These are phyloP conservation scores for Camellia granthamiana DNA, from an alignment of 148 eudicot species.

Conservation along the genomic window DNA sequence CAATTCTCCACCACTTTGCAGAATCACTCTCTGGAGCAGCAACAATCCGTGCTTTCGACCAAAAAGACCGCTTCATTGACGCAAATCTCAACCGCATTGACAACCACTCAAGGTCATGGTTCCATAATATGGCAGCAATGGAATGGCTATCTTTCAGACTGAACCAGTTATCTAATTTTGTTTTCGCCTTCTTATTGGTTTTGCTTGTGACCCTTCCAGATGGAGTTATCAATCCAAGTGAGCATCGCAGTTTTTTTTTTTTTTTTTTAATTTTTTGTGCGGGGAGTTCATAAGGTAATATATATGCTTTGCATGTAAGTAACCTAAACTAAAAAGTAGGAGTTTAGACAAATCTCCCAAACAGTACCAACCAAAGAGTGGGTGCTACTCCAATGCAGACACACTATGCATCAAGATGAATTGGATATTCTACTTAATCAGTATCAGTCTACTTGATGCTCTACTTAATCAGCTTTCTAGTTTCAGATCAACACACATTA, in stretches of 20 bases:
- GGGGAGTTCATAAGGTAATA: background rate
- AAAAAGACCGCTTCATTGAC: slow-evolving; percentile 55
- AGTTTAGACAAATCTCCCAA: background rate
- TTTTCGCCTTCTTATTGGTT: slow-evolving; percentile 83
- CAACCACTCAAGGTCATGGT: slow-evolving; percentile 80
- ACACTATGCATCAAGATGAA: background rate
- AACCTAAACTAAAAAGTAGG: background rate
- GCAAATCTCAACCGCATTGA: slow-evolving; percentile 72
- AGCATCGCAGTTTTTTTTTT: slow-evolving; percentile 16
- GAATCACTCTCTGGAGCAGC: slow-evolving; percentile 96
- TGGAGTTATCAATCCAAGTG: slow-evolving; percentile 88
- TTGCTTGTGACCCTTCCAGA: slow-evolving; percentile 87
- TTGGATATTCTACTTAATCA: background rate
- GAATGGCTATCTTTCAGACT: slow-evolving; percentile 95
- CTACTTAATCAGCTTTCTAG: background rate
- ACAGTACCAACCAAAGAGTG: background rate
- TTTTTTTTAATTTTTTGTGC: background rate
- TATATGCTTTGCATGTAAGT: background rate
- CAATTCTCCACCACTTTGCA: slow-evolving; percentile 92
- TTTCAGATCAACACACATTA: background rate
- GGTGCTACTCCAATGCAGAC: background rate
- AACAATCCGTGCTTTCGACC: slow-evolving; percentile 83
- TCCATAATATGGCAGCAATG: slow-evolving; percentile 88
- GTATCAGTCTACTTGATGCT: background rate
- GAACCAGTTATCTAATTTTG: slow-evolving; percentile 88